phyloP scores from a whole-genome alignment of 2,329 filamentous ascomycete genomes.

The Trichoderma polysporum region DNA sequence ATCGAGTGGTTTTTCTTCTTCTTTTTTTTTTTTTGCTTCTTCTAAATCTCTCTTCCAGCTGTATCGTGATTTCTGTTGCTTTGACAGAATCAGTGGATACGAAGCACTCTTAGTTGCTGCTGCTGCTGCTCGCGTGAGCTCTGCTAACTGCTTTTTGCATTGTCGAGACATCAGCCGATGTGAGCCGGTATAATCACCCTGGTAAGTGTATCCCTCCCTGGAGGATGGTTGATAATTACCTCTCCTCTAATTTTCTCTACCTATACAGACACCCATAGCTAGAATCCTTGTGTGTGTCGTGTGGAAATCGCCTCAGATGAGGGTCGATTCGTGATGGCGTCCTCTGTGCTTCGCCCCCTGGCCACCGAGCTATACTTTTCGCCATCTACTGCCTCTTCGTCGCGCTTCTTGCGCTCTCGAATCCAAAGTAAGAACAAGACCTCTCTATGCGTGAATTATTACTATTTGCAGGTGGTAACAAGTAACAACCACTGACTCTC shows the following conservation, averaged over 20 bases:
- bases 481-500: neutral
- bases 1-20: neutral
- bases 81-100: neutral
- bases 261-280: neutral
- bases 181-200: neutral
- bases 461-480: neutral
- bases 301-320: slow-evolving; percentile 31
- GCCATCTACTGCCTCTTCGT: slow-evolving; percentile 27
- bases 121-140: slow-evolving; percentile 11
- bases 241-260: neutral
- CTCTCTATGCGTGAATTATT: neutral
- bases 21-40: neutral
- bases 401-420: slow-evolving; percentile 29
- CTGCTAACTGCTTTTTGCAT: neutral
- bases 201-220: neutral
- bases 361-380: slow-evolving; percentile 33
- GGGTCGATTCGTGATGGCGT: slow-evolving; percentile 35
- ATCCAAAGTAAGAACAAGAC: slow-evolving; percentile 26
- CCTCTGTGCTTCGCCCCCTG: slow-evolving; percentile 37
- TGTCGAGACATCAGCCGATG: neutral
- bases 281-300: neutral
- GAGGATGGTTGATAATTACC: neutral
- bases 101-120: neutral
- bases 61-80: neutral
- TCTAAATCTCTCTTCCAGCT: neutral